Base-by-base conservation (phyloP, 73 alveolate species). In the Stentor roeselii region DNA sequence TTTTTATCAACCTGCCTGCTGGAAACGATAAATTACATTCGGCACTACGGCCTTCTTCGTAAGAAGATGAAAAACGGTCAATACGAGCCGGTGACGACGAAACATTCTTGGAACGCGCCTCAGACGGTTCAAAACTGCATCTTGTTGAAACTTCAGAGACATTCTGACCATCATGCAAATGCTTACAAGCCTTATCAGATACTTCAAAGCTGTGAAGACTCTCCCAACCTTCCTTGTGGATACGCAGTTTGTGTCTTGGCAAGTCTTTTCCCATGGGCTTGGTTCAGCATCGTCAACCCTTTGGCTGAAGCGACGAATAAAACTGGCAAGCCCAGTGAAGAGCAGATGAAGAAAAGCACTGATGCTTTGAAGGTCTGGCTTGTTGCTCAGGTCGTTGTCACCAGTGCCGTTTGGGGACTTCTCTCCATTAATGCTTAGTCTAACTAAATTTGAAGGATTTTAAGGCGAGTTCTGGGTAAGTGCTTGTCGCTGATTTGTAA, bases 11-110 rank as follows among this genome's bases (percentile, higher is more conserved):
- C 82, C 11, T 31, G 78, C 11, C 39, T 89, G 82, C 87, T 93
- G 14, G 98, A 93, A 36, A 74, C 93, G 0, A 61, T 88, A 39
- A 93, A 93, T 61, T 93, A 93, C 40, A 74, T 89, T 42, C 96
- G 90, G 58, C 98, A 93, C 67, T 93, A 93, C 76, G 98, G 98
- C 14, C 85, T 93, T 3, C 42, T 39, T 74, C 91, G 98, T 86
- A 82, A 83, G 39, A 80, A 87, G 67, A 76, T 78, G n/a, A 78
- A 42, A 27, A 75, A 75, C 83, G 94, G 94, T 14, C 39, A 40
- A 34, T 93, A 89, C 75, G 96, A 93, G 84, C 82, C 87, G 21
- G 84, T 92, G 21, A 75, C 61, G 32, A 86, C 78, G 36, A 90
- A 82, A 59, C 95, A 89, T 39, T 89, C 95, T 0, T 89, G 91